phyloP scores from a whole-genome alignment of 306 rosid species.

The Trifolium pratense region DNA sequence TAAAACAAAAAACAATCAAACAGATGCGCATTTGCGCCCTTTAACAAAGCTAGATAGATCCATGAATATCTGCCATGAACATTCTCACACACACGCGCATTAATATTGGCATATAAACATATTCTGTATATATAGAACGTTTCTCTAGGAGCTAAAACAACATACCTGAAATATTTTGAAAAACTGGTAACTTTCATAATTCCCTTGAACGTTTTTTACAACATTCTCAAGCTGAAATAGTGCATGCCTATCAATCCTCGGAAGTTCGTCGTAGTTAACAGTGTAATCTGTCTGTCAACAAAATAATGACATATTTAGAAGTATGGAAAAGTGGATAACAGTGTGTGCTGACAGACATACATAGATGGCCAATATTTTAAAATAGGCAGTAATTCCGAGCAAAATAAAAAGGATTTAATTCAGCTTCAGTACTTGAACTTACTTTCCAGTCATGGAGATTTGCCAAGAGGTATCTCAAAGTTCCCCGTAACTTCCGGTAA shows the following conservation, averaged over 20 bases:
- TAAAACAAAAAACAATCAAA: conserved; percentile 28
- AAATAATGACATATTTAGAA: conserved; percentile 17
- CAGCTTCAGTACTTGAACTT: conserved; percentile 42
- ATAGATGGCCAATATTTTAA: conserved; percentile 31
- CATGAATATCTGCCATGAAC: no score
- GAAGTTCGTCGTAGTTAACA: conserved; percentile 79
- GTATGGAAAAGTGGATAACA: no score
- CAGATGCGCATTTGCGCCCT: neutral
- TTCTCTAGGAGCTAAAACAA: conserved; percentile 29
- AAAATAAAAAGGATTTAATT: conserved; percentile 24
- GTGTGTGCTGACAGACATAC: conserved; percentile 7
- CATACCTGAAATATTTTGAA: conserved; percentile 95
- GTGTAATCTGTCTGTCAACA: conserved; percentile 68
- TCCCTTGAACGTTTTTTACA: conserved; percentile 70
- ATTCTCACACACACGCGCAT: no score
- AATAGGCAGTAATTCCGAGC: conserved; percentile 34
- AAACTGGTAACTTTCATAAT: conserved; percentile 90
- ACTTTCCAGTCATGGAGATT: conserved; percentile 99
- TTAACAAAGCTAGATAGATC: no score
- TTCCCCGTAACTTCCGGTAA: conserved; percentile 95
- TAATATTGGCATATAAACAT: conserved; percentile 11
- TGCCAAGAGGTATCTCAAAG: conserved; percentile 93
- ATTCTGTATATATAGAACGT: conserved; percentile 13
- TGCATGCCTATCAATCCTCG: conserved; percentile 86
- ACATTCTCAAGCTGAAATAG: conserved; percentile 93